Evolutionary conservation across 2,329 filamentous ascomycete genomes (phyloP), one percentile per base, ranked within the genome.

Genomic region (Furcasterigmium sp.): DNA sequence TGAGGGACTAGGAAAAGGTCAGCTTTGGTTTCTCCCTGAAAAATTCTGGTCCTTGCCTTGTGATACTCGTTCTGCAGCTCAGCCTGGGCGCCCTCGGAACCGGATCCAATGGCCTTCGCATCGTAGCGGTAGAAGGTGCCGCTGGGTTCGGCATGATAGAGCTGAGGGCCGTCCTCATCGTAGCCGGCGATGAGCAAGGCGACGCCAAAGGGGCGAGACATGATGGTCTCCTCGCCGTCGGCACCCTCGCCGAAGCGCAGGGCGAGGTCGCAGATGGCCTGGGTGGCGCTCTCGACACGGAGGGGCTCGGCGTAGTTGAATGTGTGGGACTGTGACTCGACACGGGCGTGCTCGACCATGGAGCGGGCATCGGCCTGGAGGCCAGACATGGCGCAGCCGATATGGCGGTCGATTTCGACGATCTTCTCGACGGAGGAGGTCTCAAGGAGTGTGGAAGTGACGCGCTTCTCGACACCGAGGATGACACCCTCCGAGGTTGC

Each of bases 101-200:
- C 93, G 39, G 91, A 96, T 35, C 93, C 93, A 60, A 98, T 98
- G 47, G 93, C 93, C 74, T 98, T 98, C 55, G 93, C 93, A 63
- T 98, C 93, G 69, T 98, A 98, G 61, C 91, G 85, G 73, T 98
- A 98, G 68, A 98, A 98, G 38, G 93, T 98, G 51, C 93, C 93
- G 55, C 89, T 95, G 32, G 93, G 93, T 71, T 98, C 93, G 51
- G 93, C 93, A 64, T 98, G 93, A 71, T 96, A 98, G 75, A 98
- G 77, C 66, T 91, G 88, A 51, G 93, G 93, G 13, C 93, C 93
- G 63, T 97, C 89, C 75, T 97, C 91, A 64, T 98, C 93, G 67
- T 90, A 95, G 46, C 93, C 93, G 26, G 93, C 93, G 68, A 98
- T 96, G 67, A 98, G 73, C 62, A 98, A 75, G 48, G 93, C 93